Evolutionary conservation across 345 rosid genomes (phyloP).

Genomic region (Melastoma malabathricum): DNA sequence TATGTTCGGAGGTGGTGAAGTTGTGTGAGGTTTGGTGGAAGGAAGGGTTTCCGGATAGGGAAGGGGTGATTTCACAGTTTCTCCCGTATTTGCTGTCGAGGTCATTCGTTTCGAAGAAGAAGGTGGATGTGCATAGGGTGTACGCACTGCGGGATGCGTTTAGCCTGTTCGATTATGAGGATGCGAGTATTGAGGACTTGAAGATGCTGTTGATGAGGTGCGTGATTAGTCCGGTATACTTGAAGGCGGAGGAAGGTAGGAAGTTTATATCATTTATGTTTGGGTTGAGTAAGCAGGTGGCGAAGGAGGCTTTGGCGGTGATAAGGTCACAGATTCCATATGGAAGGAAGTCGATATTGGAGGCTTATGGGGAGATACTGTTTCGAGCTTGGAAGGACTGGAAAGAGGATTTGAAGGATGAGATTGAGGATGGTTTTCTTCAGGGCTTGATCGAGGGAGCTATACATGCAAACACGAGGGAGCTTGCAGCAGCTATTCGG

Average conservation of each 20-base stretch:
- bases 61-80: constrained; percentile 59
- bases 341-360: constrained; percentile 78
- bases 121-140: constrained; percentile 67
- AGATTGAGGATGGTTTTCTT: constrained; percentile 65
- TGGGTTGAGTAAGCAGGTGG: constrained; percentile 58
- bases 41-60: constrained; percentile 36
- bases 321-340: constrained; percentile 73
- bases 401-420: constrained; percentile 39
- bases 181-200: constrained; percentile 78
- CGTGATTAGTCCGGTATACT: constrained; percentile 58
- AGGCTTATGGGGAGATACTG: constrained; percentile 69
- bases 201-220: constrained; percentile 63
- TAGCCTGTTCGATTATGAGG: constrained; percentile 64
- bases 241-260: constrained; percentile 82
- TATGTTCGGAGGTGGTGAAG: constrained; percentile 48
- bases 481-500: constrained; percentile 58
- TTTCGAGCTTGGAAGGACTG: constrained; percentile 76
- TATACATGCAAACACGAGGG: constrained; percentile 36
- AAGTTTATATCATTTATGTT: constrained; percentile 53
- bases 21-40: constrained; percentile 87
- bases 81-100: constrained; percentile 64
- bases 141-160: constrained; percentile 69
- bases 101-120: constrained; percentile 73
- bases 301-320: constrained; percentile 73
- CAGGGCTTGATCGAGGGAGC: constrained; percentile 64